These are phyloP conservation scores for Leccinum griseonigrum DNA, from an alignment of 1,284 basidiomycete species.

Conservation along the genomic window DNA sequence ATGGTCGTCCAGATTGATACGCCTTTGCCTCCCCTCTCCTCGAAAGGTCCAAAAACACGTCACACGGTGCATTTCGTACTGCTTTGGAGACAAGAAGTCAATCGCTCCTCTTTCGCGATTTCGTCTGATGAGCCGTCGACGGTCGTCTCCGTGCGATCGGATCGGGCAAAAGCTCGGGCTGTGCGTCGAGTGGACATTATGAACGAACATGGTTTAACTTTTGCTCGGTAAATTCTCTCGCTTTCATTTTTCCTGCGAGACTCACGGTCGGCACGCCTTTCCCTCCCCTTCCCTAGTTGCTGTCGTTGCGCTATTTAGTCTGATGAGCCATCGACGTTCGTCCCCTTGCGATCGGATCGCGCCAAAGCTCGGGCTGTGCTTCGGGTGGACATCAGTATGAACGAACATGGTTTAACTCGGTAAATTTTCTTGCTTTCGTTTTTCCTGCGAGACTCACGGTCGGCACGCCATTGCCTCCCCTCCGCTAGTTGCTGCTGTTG, in stretches of 20 bases:
- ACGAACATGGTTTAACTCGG: too few relatives aligned
- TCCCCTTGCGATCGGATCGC: too few relatives aligned
- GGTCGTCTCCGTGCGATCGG: slow-evolving; percentile 84
- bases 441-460: too few relatives aligned
- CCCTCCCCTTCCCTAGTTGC: slow-evolving; percentile 14
- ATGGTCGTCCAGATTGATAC: slow-evolving; percentile 73
- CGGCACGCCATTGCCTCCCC: too few relatives aligned
- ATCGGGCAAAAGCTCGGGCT: slow-evolving; percentile 30
- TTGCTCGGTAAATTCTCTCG: too few relatives aligned
- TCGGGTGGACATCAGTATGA: too few relatives aligned
- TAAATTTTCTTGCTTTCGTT: too few relatives aligned
- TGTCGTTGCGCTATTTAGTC: slow-evolving; percentile 17
- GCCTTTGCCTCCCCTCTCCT: slow-evolving; percentile 86
- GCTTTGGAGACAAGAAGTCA: slow-evolving; percentile 94
- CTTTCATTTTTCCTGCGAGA: slow-evolving; percentile 40
- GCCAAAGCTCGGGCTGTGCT: too few relatives aligned
- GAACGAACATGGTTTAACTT: too few relatives aligned
- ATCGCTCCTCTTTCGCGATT: slow-evolving; percentile 23
- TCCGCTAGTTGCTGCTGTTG: too few relatives aligned
- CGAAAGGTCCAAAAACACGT: slow-evolving; percentile 82
- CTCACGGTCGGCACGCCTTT: too few relatives aligned
- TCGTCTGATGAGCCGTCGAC: slow-evolving; percentile 56
- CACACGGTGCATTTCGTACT: slow-evolving; percentile 96
- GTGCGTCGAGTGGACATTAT: too few relatives aligned
- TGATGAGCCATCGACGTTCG: slow-evolving; percentile 60